These are phyloP conservation scores for Lentinula raphanica DNA, from an alignment of 768 basidiomycete species.

Conservation along the genomic window DNA sequence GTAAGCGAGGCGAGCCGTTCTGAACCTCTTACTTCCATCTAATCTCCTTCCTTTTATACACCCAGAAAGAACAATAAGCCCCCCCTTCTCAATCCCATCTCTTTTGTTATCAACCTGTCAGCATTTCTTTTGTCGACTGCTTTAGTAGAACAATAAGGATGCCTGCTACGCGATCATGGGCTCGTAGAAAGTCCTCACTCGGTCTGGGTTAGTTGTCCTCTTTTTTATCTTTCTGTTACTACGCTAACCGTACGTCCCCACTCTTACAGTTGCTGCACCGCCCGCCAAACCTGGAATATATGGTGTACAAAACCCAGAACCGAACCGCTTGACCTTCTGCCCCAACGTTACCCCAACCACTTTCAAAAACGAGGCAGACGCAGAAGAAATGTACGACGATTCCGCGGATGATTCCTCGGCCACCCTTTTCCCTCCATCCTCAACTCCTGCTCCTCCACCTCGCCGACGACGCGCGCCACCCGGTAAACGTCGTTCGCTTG, in stretches of 20 bases:
- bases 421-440: slow-evolving; percentile 46
- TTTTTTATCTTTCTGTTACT: not conserved
- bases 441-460: slow-evolving; percentile 32
- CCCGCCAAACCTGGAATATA: slow-evolving; percentile 4
- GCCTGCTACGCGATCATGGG: slow-evolving; percentile 4
- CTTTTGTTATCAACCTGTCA: slow-evolving; percentile 3
- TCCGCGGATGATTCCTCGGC: slow-evolving; percentile 21
- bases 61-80: slow-evolving; percentile 5
- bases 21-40: not conserved
- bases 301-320: not conserved
- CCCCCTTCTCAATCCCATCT: not conserved
- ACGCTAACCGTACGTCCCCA: not conserved
- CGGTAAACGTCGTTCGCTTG: slow-evolving; percentile 53
- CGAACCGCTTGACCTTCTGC: slow-evolving; percentile 44
- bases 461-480: slow-evolving; percentile 49
- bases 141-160: slow-evolving; percentile 5
- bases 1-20: not conserved
- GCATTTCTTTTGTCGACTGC: not conserved
- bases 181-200: slow-evolving; percentile 3
- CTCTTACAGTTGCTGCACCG: not conserved
- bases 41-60: slow-evolving; percentile 3
- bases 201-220: not conserved
- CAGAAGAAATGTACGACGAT: slow-evolving; percentile 13
- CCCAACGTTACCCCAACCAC: slow-evolving; percentile 57
- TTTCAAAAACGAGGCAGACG: slow-evolving; percentile 32